A percentile compares a stretch with the other conserved stretches of the same genome.
These are phyloP conservation scores for Dissophora ornata DNA, from an alignment of 192 early-diverging fungal genomes.

Conservation along the genomic window DNA sequence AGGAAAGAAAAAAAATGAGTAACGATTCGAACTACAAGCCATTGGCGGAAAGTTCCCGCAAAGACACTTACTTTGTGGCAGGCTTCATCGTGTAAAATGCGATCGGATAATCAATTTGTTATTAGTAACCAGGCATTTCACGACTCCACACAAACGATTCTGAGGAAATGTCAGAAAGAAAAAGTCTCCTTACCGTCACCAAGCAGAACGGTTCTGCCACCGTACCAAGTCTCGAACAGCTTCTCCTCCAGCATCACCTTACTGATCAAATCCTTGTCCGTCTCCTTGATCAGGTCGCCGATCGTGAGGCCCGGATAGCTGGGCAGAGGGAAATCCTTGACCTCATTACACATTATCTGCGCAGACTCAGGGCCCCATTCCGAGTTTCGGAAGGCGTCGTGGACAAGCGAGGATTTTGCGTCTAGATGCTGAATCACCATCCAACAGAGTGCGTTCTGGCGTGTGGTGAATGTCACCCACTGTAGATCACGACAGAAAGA, in stretches of 20 bases:
- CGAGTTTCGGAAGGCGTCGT: background rate
- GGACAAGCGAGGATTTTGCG: background rate
- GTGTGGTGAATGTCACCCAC: conserved; percentile 11
- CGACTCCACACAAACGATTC: too few relatives aligned
- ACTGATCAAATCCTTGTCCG: background rate
- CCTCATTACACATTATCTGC: background rate
- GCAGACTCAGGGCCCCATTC: conserved; percentile 15
- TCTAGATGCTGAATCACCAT: conserved; percentile 9
- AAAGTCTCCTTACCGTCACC: conserved; percentile 6
- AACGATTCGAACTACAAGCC: too few relatives aligned
- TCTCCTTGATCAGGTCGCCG: conserved; percentile 4
- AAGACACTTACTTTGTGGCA: conserved; percentile 14
- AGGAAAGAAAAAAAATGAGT: too few relatives aligned
- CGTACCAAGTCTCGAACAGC: conserved; percentile 25
- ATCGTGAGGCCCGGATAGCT: background rate
- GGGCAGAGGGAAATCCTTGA: background rate
- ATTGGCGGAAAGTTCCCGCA: too few relatives aligned
- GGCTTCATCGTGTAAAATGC: too few relatives aligned
- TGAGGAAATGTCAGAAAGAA: too few relatives aligned
- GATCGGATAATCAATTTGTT: too few relatives aligned
- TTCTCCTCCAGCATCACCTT: conserved; percentile 16
- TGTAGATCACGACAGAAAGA: background rate
- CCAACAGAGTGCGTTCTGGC: conserved; percentile 2
- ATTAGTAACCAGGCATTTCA: too few relatives aligned
- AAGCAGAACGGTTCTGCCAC: background rate